Conservation (phyloP, 2,329 filamentous ascomycete species). For the Lecanicillium sp. region DNA sequence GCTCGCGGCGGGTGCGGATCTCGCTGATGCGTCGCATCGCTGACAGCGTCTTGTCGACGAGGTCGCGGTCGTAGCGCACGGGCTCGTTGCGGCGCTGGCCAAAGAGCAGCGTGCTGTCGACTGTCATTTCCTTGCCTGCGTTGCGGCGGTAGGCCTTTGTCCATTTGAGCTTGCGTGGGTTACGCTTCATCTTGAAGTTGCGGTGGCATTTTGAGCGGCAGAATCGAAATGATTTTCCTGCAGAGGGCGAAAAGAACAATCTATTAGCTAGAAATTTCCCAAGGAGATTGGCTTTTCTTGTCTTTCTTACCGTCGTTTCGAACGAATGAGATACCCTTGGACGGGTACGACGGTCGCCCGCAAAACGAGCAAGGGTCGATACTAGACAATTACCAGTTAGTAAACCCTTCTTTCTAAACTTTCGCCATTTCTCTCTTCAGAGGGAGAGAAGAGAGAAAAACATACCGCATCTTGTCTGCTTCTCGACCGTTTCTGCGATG, state of each 20-base stretch:
- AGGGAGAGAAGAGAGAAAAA: background rate
- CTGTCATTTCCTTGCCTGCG: slow-evolving; percentile 79
- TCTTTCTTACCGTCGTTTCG: slow-evolving; percentile 39
- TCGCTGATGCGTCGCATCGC: slow-evolving; percentile 88
- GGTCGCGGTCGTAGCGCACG: slow-evolving; percentile 89
- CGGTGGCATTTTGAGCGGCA: slow-evolving; percentile 53
- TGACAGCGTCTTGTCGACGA: slow-evolving; percentile 77
- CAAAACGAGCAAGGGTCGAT: slow-evolving; percentile 39
- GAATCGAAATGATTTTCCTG: slow-evolving; percentile 46
- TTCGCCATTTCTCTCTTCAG: too few species aligned
- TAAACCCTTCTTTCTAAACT: slow-evolving; percentile 1
- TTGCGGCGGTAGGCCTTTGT: slow-evolving; percentile 82
- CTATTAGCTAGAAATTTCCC: background rate
- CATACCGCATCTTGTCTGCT: slow-evolving; percentile 10
- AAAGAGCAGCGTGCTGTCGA: slow-evolving; percentile 90
- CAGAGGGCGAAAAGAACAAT: too few species aligned
- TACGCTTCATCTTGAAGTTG: slow-evolving; percentile 96
- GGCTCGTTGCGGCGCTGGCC: slow-evolving; percentile 89
- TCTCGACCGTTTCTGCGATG: slow-evolving; percentile 5
- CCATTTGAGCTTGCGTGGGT: slow-evolving; percentile 94
- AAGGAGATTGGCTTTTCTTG: too few species aligned
- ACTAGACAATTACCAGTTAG: slow-evolving; percentile 16
- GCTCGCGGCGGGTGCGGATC: slow-evolving; percentile 75
- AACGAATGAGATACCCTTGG: slow-evolving; percentile 47
- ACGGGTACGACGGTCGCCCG: slow-evolving; percentile 42